phyloP scores from a whole-genome alignment of 2,329 filamentous ascomycete genomes.

The Microthyrium microscopicum region DNA sequence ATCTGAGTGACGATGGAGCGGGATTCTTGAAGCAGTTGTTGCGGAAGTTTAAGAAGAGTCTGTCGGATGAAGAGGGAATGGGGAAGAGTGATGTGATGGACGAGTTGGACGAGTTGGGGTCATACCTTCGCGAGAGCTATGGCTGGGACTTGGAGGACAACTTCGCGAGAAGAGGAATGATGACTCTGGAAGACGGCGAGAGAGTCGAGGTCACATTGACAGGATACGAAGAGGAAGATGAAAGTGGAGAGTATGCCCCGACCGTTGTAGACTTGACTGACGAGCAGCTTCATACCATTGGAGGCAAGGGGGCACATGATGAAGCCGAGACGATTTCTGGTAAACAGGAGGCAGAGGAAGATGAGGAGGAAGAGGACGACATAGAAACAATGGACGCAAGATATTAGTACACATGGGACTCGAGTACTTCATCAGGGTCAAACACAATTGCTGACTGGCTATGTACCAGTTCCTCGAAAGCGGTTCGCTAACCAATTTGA shows the following conservation, averaged over 20 bases:
- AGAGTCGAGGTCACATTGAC: constrained; percentile 41
- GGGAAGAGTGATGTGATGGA: constrained; percentile 29
- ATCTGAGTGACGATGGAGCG: constrained; percentile 36
- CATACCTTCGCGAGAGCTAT: constrained; percentile 35
- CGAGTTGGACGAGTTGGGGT: constrained; percentile 38
- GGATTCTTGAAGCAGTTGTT: constrained; percentile 36
- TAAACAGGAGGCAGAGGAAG: neutral
- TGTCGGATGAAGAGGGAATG: constrained; percentile 29
- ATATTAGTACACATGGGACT: neutral
- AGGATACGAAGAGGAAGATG: constrained; percentile 39
- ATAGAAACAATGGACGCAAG: neutral
- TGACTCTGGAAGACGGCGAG: constrained; percentile 48
- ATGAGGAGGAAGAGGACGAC: neutral
- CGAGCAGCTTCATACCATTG: constrained; percentile 1
- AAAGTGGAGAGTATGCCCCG: constrained; percentile 48
- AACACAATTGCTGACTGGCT: too few species aligned
- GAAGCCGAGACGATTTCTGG: neutral
- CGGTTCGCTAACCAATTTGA: too few species aligned
- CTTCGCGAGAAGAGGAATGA: constrained; percentile 37
- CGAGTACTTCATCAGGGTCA: too few species aligned
- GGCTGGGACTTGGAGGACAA: constrained; percentile 39
- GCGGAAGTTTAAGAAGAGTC: constrained; percentile 31
- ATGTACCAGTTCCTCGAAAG: too few species aligned
- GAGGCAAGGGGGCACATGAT: neutral
- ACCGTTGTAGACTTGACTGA: constrained; percentile 37